Conservation (phyloP, 441 rosid genomes). For the Populus tomentosa region DNA sequence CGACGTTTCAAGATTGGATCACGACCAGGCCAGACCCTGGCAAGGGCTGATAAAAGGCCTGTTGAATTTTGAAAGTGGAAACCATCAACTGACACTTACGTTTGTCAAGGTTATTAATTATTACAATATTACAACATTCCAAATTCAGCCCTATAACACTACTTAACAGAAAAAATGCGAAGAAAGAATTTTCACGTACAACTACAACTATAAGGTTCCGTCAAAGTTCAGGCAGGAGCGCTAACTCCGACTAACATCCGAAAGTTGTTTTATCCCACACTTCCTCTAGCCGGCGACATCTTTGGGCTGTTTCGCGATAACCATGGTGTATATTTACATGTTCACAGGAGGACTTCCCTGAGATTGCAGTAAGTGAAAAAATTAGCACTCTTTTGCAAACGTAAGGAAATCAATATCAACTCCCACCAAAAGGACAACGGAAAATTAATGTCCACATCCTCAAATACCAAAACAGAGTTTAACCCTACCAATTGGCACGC, state of each 20-base stretch:
- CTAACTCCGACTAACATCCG: background rate
- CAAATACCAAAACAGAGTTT: background rate
- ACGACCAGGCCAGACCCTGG: too few relatives aligned
- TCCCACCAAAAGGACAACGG: background rate
- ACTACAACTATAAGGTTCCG: background rate
- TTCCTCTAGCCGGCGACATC: background rate
- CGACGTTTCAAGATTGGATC: too few relatives aligned
- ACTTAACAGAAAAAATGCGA: background rate
- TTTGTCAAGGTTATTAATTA: background rate
- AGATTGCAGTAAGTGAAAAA: conserved; percentile 9
- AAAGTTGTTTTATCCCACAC: background rate
- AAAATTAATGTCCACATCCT: background rate
- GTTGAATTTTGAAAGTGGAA: background rate
- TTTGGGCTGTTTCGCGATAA: background rate
- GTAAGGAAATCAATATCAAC: background rate
- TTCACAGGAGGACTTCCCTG: conserved; percentile 68
- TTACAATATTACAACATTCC: conserved; percentile 25
- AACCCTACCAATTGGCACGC: background rate
- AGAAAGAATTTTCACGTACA: conserved; percentile 2
- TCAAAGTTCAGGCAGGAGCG: background rate
- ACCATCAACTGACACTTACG: background rate
- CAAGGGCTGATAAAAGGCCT: too few relatives aligned
- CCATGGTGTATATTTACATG: conserved; percentile 28
- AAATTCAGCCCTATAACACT: background rate
- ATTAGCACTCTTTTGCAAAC: conserved; percentile 3